Percentiles rank a stretch among this genome's conserved stretches.
These are phyloP conservation scores for Suillus placidus DNA, from an alignment of 768 basidiomycete genomes.

Conservation along the genomic window DNA sequence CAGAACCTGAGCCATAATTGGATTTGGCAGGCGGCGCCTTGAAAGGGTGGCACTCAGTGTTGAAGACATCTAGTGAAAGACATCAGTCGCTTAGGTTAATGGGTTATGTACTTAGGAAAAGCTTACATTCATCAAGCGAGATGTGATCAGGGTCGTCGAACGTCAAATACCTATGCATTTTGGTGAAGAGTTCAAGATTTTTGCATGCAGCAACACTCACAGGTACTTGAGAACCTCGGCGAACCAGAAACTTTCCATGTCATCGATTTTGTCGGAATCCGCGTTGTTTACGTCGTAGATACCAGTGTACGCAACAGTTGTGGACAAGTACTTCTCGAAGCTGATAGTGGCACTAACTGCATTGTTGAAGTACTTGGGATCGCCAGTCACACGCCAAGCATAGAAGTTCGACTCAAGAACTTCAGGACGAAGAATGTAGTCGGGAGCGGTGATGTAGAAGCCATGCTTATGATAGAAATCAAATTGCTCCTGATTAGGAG, in stretches of 20 bases:
- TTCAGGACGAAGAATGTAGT: conserved; percentile 72
- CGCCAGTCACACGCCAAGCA: conserved; percentile 72
- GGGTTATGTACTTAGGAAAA: neutral
- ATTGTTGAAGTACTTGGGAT: conserved; percentile 66
- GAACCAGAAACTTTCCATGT: conserved; percentile 70
- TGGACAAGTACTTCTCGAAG: conserved; percentile 57
- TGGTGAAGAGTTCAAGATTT: neutral
- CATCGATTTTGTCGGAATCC: conserved; percentile 50
- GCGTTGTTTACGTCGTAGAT: conserved; percentile 58
- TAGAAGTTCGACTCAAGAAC: conserved; percentile 84
- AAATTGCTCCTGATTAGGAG: conserved; percentile 40
- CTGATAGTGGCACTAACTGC: conserved; percentile 59
- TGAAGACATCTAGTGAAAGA: conserved; percentile 55
- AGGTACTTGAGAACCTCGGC: conserved; percentile 79
- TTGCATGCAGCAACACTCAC: conserved; percentile 36
- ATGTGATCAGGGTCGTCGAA: conserved; percentile 71
- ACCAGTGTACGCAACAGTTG: conserved; percentile 54
- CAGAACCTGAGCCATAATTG: conserved; percentile 36
- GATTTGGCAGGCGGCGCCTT: conserved; percentile 51
- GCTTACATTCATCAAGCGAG: conserved; percentile 63
- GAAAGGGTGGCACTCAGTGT: conserved; percentile 75
- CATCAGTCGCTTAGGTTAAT: neutral
- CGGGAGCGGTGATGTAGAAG: conserved; percentile 57
- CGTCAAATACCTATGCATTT: conserved; percentile 57
- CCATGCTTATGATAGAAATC: conserved; percentile 64